Conservation (phyloP, 331 rosid genomes). For the Rosa hybrid region DNA sequence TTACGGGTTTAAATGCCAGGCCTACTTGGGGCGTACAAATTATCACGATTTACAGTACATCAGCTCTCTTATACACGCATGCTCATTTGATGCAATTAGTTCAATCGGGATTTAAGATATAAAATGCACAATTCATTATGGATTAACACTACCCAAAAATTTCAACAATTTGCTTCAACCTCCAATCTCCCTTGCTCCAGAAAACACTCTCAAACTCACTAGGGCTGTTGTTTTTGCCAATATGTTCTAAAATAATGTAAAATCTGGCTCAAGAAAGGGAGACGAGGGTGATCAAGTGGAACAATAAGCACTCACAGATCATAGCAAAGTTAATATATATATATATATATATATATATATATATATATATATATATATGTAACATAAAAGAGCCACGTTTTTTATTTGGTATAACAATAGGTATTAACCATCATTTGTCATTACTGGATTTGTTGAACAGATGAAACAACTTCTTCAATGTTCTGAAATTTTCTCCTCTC, state of each 20-base stretch:
- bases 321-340: neutral
- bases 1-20: too few relatives aligned
- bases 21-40: too few relatives aligned
- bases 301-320: neutral
- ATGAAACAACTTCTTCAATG: slow-evolving; percentile 55
- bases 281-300: neutral
- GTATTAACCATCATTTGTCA: neutral
- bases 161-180: neutral
- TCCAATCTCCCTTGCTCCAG: neutral
- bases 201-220: neutral
- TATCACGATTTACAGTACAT: too few relatives aligned
- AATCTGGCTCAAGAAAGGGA: neutral
- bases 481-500: slow-evolving; percentile 57
- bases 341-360: neutral
- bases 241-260: neutral
- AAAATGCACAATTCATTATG: neutral
- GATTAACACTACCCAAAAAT: neutral
- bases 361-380: neutral
- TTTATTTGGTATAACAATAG: neutral
- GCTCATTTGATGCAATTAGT: too few relatives aligned
- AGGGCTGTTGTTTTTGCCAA: neutral
- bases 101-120: neutral
- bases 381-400: neutral
- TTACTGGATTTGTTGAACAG: slow-evolving; percentile 43
- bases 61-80: too few relatives aligned